Evolutionary conservation across 176 grass and related monocot genomes (phyloP), one percentile per base, ranked within the genome.

Genomic region (Cenchrus fungigraminus): DNA sequence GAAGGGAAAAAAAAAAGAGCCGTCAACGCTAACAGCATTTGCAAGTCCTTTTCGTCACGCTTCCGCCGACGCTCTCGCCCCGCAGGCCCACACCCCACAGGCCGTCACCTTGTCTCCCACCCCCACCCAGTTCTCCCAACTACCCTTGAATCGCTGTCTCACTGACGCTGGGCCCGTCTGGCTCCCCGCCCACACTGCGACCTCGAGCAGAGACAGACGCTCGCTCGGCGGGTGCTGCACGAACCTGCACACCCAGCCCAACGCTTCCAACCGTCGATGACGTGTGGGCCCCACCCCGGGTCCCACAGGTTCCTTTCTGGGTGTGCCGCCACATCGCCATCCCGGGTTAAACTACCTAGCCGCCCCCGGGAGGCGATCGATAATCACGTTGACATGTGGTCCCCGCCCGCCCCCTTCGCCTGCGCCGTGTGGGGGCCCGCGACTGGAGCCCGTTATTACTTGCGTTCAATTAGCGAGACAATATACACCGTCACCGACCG

Each of bases 131-230:
- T 32, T 32, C 47, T 9, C 31, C 77, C 2, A 34, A 15, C 4
- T 4, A 6, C 46, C 19, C 19, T 7, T 12, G 0, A 6, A 6
- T 3, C 22, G 0, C 0, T 12, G 17, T 4, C 12, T 15, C 25
- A 4, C 78, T 76, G 71, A 19, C 5, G 0, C 1, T 1, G 40
- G 78, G 70, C 6, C 85, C 77, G 10, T 1, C 1, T 0, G 3
- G 3, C 8, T 5, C 34, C n/a, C n/a, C 4, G 11, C 3, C 40
- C 73, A 68, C 73, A 68, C 9, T 37, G 53, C 52, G 6, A 32
- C 0, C 17, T 8, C 15, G 9, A 8, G 53, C 22, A 25, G 22
- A 25, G 22, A 25, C 22, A 25, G 22, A 25, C 22, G 22, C 53
- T 55, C 47, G 13, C 29, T 2, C 74, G 1, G 3, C 5, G 5